Evolutionary conservation across 352 stramenopile genomes (phyloP).

Genomic region (Pythium oligandrum): DNA sequence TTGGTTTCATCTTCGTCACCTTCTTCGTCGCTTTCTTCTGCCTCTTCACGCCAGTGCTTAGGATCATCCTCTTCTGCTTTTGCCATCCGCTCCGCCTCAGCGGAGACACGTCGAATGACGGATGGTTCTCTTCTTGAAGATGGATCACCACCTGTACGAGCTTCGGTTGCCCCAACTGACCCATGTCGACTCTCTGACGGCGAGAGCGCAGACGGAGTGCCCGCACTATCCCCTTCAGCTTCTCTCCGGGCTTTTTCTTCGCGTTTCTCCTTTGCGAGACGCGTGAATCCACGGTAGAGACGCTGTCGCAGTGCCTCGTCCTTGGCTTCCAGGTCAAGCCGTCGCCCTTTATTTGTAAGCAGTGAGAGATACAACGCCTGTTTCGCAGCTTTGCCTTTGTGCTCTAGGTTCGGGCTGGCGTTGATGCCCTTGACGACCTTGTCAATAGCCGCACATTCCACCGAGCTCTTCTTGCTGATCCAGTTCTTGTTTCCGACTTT

Average conservation of each 20-base stretch:
- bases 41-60: slow-evolving; percentile 5
- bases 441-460: slow-evolving; percentile 35
- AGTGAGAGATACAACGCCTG: slow-evolving; percentile 43
- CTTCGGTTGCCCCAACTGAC: too few relatives aligned
- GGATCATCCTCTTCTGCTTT: slow-evolving; percentile 15
- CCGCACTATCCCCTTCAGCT: neutral
- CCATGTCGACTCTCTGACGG: too few relatives aligned
- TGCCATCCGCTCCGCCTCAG: neutral
- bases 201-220: too few relatives aligned
- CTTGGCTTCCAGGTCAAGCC: slow-evolving; percentile 46
- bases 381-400: slow-evolving; percentile 23
- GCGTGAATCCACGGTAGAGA: slow-evolving; percentile 46
- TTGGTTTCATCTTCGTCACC: neutral
- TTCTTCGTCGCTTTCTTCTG: neutral
- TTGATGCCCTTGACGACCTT: slow-evolving; percentile 45
- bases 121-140: neutral
- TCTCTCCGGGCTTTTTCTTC: slow-evolving; percentile 26
- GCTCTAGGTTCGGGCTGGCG: slow-evolving; percentile 24
- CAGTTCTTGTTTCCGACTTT: slow-evolving; percentile 36
- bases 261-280: slow-evolving; percentile 37
- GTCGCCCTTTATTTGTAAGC: slow-evolving; percentile 37
- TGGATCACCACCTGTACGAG: too few relatives aligned
- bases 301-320: slow-evolving; percentile 38
- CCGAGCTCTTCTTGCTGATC: slow-evolving; percentile 42
- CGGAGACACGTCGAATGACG: neutral